phyloP scores from a whole-genome alignment of 2,329 filamentous ascomycete genomes.

The Ophiobolus disseminans region DNA sequence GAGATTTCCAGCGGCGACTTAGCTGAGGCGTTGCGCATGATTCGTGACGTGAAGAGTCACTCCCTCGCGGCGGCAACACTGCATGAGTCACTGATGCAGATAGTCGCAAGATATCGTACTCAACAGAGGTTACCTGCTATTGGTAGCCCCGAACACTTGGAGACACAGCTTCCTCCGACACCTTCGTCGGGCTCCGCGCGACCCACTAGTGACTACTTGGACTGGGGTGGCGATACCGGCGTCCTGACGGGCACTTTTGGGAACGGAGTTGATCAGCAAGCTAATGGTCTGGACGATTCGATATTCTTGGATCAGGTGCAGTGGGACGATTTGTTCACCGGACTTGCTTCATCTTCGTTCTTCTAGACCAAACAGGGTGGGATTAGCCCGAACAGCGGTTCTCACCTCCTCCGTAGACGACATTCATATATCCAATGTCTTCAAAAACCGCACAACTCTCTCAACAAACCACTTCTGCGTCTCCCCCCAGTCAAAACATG shows the following conservation, averaged over 20 bases:
- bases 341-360: not conserved
- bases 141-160: not conserved
- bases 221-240: too few species aligned
- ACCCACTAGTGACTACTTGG: too few species aligned
- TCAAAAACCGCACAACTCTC: slow-evolving; percentile 4
- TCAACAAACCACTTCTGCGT: slow-evolving; percentile 1
- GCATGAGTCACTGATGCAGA: slow-evolving; percentile 2
- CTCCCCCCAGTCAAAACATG: slow-evolving; percentile 5
- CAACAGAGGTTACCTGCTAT: too few species aligned
- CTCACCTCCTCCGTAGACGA: not conserved
- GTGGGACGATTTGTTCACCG: not conserved
- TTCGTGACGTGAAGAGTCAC: not conserved
- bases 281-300: not conserved
- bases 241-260: too few species aligned
- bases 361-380: not conserved
- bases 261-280: not conserved
- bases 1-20: slow-evolving; percentile 1
- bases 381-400: too few species aligned
- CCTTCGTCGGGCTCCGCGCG: too few species aligned
- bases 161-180: too few species aligned
- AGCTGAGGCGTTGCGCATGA: slow-evolving; percentile 2
- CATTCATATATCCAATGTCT: not conserved
- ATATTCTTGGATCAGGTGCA: not conserved
- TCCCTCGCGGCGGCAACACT: slow-evolving; percentile 2
- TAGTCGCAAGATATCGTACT: not conserved